These are phyloP conservation scores for Elsinoe ampelina DNA, from an alignment of 2,329 filamentous ascomycete genomes.

Conservation along the genomic window DNA sequence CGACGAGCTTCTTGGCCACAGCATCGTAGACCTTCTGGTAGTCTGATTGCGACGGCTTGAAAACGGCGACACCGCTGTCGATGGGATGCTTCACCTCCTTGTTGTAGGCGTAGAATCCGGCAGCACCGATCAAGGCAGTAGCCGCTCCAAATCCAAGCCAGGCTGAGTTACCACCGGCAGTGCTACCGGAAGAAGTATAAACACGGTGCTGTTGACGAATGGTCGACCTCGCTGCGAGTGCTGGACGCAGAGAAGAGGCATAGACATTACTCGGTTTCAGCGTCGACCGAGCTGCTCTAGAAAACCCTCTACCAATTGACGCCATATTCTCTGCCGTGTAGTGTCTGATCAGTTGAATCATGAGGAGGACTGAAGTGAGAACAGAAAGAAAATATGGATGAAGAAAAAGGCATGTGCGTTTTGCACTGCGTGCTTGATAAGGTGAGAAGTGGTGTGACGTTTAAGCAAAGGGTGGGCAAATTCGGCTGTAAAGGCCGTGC, in stretches of 20 bases:
- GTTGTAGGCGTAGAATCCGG: slow-evolving; percentile 57
- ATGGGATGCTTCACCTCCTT: slow-evolving; percentile 35
- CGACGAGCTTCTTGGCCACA: slow-evolving; percentile 68
- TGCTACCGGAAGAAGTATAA: slow-evolving; percentile 54
- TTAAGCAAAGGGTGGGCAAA: neutral
- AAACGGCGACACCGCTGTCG: slow-evolving; percentile 35
- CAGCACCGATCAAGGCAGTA: slow-evolving; percentile 53
- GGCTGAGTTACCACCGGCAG: slow-evolving; percentile 32
- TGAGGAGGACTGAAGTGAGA: neutral
- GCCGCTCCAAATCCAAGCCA: slow-evolving; percentile 52
- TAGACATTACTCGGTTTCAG: slow-evolving; percentile 25
- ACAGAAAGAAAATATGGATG: neutral
- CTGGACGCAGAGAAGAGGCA: slow-evolving; percentile 52
- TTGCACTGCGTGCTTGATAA: neutral
- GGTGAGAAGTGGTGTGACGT: neutral
- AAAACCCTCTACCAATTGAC: slow-evolving; percentile 29
- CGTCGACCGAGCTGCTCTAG: slow-evolving; percentile 33
- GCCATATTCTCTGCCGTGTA: slow-evolving; percentile 26
- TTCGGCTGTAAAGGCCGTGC: neutral
- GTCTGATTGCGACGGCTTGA: slow-evolving; percentile 71
- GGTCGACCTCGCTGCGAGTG: slow-evolving; percentile 37
- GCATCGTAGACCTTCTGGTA: slow-evolving; percentile 94
- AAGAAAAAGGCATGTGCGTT: neutral
- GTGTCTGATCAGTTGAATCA: neutral
- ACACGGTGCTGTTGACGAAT: slow-evolving; percentile 59